These are phyloP conservation scores for Abrus precatorius DNA, from an alignment of 306 rosid genomes.

Conservation along the genomic window DNA sequence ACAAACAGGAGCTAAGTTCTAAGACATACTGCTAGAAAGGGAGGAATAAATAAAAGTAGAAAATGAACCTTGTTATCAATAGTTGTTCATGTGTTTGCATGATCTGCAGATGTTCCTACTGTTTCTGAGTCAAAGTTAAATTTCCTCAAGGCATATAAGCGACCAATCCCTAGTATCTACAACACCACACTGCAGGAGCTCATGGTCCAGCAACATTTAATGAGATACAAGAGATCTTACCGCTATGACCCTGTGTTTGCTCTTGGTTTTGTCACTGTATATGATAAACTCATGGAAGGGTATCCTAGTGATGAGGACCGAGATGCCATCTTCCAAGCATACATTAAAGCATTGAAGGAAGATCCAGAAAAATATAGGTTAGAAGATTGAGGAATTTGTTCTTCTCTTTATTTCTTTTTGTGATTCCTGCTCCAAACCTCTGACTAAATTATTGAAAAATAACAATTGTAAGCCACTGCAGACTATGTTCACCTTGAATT, in stretches of 20 bases:
- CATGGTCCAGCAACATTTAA: constrained; percentile 93
- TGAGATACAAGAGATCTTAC: constrained; percentile 82
- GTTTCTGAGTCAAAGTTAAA: constrained; percentile 84
- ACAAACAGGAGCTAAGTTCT: neutral
- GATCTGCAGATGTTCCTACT: constrained; percentile 57
- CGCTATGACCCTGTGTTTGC: constrained; percentile 87
- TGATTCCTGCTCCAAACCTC: neutral
- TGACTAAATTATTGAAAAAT: neutral
- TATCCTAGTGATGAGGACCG: constrained; percentile 90
- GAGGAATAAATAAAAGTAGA: neutral
- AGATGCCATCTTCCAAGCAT: constrained; percentile 84
- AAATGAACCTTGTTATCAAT: neutral
- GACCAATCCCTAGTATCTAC: constrained; percentile 91
- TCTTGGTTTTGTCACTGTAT: constrained; percentile 91
- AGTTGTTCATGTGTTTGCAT: constrained; percentile 35
- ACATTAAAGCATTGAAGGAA: constrained; percentile 82
- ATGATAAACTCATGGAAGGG: constrained; percentile 94
- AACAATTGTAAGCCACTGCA: neutral
- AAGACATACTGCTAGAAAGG: neutral
- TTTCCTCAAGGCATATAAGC: constrained; percentile 84
- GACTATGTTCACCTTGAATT: constrained; percentile 9
- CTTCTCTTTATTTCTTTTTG: constrained; percentile 15
- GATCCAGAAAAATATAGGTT: constrained; percentile 90
- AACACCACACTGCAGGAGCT: constrained; percentile 88
- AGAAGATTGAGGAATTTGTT: constrained; percentile 25